Evolutionary conservation across 257 asterid species (phyloP).

Genomic region (Solanum corneliomulleri): DNA sequence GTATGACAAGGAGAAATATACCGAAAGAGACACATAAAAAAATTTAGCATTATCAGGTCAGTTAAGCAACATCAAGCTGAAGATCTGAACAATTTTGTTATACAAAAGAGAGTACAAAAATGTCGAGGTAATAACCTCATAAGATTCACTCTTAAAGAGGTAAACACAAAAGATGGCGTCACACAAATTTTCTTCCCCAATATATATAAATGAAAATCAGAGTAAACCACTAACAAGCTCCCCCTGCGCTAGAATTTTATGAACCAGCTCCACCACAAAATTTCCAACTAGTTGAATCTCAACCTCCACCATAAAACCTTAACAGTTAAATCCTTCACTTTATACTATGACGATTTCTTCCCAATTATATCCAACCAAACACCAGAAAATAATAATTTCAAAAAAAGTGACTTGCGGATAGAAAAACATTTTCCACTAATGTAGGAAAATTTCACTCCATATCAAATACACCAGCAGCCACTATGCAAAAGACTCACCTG

Average conservation of each 20-base stretch:
- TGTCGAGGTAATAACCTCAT: neutral
- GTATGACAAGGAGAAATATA: neutral
- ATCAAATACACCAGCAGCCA: neutral
- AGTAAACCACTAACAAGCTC: neutral
- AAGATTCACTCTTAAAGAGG: neutral
- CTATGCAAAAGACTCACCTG: slow-evolving; percentile 36
- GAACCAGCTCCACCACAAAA: neutral
- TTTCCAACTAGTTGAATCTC: neutral
- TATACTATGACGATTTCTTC: neutral
- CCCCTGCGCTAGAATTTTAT: neutral
- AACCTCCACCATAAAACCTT: neutral
- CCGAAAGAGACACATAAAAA: neutral
- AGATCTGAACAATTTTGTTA: neutral
- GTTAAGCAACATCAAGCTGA: neutral
- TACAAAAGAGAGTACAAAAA: neutral
- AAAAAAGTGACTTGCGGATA: neutral
- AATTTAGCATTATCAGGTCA: neutral
- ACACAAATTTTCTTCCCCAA: neutral
- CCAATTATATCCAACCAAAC: neutral
- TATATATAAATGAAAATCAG: neutral
- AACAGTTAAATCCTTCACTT: neutral
- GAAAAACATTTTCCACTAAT: neutral
- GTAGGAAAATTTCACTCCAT: neutral
- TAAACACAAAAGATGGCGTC: neutral
- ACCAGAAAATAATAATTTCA: neutral